Evolutionary conservation across 2,329 filamentous ascomycete species (phyloP), one percentile per base, ranked within the genome.

Genomic region (Mycogone perniciosa): DNA sequence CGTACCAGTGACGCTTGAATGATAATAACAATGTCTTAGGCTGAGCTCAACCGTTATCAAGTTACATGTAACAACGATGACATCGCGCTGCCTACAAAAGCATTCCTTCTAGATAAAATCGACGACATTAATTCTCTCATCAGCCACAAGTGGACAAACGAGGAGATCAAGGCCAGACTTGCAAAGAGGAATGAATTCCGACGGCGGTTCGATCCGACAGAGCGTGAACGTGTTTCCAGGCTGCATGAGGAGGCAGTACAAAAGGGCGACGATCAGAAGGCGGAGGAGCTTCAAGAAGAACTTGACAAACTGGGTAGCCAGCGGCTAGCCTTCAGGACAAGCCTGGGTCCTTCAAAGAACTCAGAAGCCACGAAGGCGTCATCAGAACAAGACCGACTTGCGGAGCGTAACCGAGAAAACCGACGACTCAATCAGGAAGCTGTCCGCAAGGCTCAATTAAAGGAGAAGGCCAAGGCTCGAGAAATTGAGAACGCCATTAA

Each of bases 381-480:
- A 7, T 74, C 78, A 33, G 86, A 95, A 66, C 89, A 92, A 66
- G 89, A 95, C 57, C 85, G 88, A 30, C 78, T 97, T 27, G 88
- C 88, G 0, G 80, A 86, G 62, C 76, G 96, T 57, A 99, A 99
- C 69, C 77, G 81, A 30, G 82, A 87, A 63, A 96, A 96, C 68
- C 85, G 92, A 55, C 83, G 85, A 52, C 79, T 85, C 59, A 96
- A 96, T 63, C 80, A 81, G n/a, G 88, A 96, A 64, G 85, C 88
- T 44, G 87, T 97, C n/a, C 88, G 92, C 53, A 88, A 88, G 67
- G 92, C 91, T 1, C 88, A 96, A 64, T 76, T 96, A 50, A 85
- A 86, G 59, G 93, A 99, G 71, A 80, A 84, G 59, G 79, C 80
- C 45, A 77, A 76, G 57, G 74, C 74, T 60, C 81, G 80, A 56